These are phyloP conservation scores for Colletotrichum gloeosporioides DNA, from an alignment of 2,329 filamentous ascomycete genomes.

Conservation along the genomic window DNA sequence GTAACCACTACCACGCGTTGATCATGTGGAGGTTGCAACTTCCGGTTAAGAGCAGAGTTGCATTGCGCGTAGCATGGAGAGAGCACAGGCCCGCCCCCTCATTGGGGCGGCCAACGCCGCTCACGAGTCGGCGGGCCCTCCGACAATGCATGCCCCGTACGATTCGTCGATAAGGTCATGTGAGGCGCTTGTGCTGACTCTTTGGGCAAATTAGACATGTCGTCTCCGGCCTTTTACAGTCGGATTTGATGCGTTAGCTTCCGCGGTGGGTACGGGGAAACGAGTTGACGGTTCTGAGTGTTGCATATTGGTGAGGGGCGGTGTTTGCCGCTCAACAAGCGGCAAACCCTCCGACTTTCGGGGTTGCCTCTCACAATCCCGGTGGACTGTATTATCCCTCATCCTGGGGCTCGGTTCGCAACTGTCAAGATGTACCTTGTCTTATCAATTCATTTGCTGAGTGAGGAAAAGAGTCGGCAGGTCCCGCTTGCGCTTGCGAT, in stretches of 20 bases:
- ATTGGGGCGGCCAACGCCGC: constrained; percentile 5
- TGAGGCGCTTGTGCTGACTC: neutral
- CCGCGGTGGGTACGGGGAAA: neutral
- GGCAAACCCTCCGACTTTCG: neutral
- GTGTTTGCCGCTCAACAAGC: neutral
- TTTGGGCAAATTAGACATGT: neutral
- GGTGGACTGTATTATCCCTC: neutral
- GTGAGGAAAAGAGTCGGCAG: neutral
- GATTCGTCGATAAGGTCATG: neutral
- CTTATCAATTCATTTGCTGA: neutral
- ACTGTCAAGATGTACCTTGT: neutral
- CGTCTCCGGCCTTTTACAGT: neutral
- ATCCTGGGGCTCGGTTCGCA: neutral
- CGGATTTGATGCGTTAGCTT: neutral
- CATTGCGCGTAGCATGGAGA: neutral
- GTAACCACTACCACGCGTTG: neutral
- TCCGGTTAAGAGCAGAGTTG: neutral
- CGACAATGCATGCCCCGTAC: neutral
- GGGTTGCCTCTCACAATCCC: neutral
- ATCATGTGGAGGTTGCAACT: neutral
- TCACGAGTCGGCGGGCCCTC: neutral
- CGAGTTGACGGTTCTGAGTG: neutral
- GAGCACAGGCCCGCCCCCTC: neutral
- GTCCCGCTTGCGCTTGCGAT: neutral
- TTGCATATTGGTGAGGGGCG: neutral